Evolutionary conservation across 2,329 filamentous ascomycete species (phyloP).

Genomic region (Akanthomyces lecanii): DNA sequence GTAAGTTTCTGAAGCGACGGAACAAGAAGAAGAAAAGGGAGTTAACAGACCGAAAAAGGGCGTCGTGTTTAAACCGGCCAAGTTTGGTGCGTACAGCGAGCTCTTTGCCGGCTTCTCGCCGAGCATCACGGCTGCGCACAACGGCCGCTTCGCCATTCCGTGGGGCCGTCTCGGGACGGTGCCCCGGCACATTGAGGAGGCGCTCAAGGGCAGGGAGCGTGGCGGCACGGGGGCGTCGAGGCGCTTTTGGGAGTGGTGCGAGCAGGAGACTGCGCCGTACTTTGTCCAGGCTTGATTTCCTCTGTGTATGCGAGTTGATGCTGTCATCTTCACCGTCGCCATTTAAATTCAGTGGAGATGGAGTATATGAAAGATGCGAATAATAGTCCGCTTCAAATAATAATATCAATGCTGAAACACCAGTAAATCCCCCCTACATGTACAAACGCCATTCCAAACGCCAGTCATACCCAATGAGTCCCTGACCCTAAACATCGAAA

Average conservation of each 20-base stretch:
- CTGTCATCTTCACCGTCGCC: not conserved
- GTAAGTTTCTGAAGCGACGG: too few relatives aligned
- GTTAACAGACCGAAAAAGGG: too few relatives aligned
- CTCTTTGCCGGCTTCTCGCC: slow-evolving; percentile 20
- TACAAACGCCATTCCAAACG: not conserved
- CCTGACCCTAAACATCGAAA: not conserved
- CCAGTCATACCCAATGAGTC: not conserved
- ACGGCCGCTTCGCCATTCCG: slow-evolving; percentile 17
- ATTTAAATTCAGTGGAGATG: not conserved
- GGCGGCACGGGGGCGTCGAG: too few relatives aligned
- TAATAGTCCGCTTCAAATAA: not conserved
- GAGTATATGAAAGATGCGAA: not conserved
- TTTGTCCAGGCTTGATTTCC: not conserved
- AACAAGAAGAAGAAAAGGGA: too few relatives aligned
- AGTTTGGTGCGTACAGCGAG: not conserved
- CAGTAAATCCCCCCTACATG: not conserved
- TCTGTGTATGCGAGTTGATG: not conserved
- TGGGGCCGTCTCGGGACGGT: slow-evolving; percentile 23
- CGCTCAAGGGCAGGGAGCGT: not conserved
- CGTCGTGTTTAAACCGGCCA: too few relatives aligned
- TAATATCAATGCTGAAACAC: not conserved
- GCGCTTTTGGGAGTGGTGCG: too few relatives aligned
- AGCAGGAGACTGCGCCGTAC: not conserved
- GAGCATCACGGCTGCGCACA: slow-evolving; percentile 33
- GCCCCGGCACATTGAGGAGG: not conserved